Conservation (phyloP, 164 flowering plant genomes). For the Magnolia officinalis region DNA sequence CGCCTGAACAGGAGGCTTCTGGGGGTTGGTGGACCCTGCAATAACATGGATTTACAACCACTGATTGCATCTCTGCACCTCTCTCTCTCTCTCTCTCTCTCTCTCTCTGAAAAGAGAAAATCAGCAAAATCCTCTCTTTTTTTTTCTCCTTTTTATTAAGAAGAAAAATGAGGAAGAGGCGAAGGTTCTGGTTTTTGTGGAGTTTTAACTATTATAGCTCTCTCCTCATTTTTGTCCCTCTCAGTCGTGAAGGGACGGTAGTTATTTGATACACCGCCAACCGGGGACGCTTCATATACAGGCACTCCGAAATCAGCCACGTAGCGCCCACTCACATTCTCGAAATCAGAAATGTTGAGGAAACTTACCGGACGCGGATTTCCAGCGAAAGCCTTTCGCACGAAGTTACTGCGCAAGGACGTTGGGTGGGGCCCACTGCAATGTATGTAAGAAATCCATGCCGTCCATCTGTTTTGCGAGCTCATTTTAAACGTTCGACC, state of each 20-base stretch:
- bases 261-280: not conserved
- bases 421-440: too few relatives aligned
- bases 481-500: too few relatives aligned
- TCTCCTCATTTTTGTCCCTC: not conserved
- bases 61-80: not conserved
- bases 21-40: constrained; percentile 38
- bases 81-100: not conserved
- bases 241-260: not conserved
- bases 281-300: not conserved
- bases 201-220: not conserved
- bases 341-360: too few relatives aligned
- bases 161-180: too few relatives aligned
- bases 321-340: not conserved
- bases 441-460: too few relatives aligned
- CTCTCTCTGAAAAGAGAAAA: not conserved
- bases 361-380: too few relatives aligned
- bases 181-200: not conserved
- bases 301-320: not conserved
- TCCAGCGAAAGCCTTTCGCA: too few relatives aligned
- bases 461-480: too few relatives aligned
- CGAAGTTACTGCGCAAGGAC: too few relatives aligned
- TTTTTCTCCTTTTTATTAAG: too few relatives aligned
- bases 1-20: constrained; percentile 32
- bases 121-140: too few relatives aligned
- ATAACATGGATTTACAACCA: constrained; percentile 5